A percentile compares a stretch with the other conserved stretches of the same genome.
Conservation (phyloP, 768 basidiomycete species). For the Rubroboletus satanas region DNA sequence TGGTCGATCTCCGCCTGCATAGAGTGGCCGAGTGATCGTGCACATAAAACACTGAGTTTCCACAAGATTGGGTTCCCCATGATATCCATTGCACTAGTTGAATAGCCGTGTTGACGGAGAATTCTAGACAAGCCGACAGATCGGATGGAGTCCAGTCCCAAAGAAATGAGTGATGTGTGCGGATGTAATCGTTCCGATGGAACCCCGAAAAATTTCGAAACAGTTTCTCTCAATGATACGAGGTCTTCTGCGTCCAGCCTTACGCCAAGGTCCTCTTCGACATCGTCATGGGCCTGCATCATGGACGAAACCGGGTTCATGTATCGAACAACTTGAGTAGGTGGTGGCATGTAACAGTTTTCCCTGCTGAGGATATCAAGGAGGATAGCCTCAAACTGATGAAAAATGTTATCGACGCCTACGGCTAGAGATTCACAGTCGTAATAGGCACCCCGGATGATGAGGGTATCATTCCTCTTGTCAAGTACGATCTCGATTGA, state of each 20-base stretch:
- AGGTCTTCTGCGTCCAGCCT: slow-evolving; percentile 1
- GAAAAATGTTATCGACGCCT: slow-evolving; percentile 21
- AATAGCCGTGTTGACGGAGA: slow-evolving; percentile 33
- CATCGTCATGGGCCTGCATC: neutral
- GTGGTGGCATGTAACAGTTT: neutral
- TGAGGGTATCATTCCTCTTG: slow-evolving; percentile 12
- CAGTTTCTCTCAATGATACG: slow-evolving; percentile 7
- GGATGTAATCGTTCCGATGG: slow-evolving; percentile 10
- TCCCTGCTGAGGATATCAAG: slow-evolving; percentile 10
- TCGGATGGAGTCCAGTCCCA: slow-evolving; percentile 48
- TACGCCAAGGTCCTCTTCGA: neutral
- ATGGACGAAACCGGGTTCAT: neutral
- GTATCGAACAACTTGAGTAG: neutral
- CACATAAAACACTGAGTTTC: slow-evolving; percentile 12
- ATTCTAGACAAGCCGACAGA: slow-evolving; percentile 40
- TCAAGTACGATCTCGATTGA: slow-evolving; percentile 27
- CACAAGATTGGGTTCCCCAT: slow-evolving; percentile 29
- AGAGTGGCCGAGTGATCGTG: neutral
- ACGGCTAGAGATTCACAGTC: slow-evolving; percentile 14
- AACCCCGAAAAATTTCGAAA: slow-evolving; percentile 19
- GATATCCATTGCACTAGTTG: slow-evolving; percentile 36
- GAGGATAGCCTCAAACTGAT: slow-evolving; percentile 26
- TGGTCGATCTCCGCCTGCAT: slow-evolving; percentile 4
- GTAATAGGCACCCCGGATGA: slow-evolving; percentile 22
- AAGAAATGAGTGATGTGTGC: slow-evolving; percentile 38